Evolutionary conservation across 371 early-diverging fungal species (phyloP).

Genomic region (Lichtheimia corymbifera): DNA sequence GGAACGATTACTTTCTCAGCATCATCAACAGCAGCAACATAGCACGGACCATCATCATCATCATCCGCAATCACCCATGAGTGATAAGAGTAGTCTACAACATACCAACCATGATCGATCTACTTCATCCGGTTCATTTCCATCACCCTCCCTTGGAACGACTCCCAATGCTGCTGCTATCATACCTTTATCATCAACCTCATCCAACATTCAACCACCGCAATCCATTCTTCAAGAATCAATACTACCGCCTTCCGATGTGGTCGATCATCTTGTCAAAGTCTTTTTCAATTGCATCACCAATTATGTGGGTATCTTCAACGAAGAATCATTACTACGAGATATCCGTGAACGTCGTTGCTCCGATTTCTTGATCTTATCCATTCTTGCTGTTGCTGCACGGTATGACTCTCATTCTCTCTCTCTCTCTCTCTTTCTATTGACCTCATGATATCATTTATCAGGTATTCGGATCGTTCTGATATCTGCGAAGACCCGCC

Average conservation of each 20-base stretch:
- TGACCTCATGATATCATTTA: not conserved
- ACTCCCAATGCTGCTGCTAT: too few species aligned
- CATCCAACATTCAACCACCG: not conserved
- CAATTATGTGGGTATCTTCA: constrained; percentile 51
- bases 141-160: too few species aligned
- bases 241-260: constrained; percentile 33
- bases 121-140: not conserved
- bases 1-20: constrained; percentile 40
- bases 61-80: not conserved
- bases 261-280: constrained; percentile 55
- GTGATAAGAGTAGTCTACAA: too few species aligned
- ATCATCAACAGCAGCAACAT: not conserved
- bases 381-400: constrained; percentile 39
- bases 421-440: too few species aligned
- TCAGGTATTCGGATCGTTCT: constrained; percentile 40
- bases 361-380: constrained; percentile 38
- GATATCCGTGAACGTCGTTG: constrained; percentile 29
- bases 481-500: constrained; percentile 45
- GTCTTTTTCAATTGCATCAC: constrained; percentile 56
- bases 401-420: constrained; percentile 23
- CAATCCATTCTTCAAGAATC: not conserved
- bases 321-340: constrained; percentile 31
- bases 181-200: too few species aligned
- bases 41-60: not conserved
- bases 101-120: not conserved